phyloP scores from a whole-genome alignment of 2,329 filamentous ascomycete genomes.

The Fusarium sterilihyphosum region DNA sequence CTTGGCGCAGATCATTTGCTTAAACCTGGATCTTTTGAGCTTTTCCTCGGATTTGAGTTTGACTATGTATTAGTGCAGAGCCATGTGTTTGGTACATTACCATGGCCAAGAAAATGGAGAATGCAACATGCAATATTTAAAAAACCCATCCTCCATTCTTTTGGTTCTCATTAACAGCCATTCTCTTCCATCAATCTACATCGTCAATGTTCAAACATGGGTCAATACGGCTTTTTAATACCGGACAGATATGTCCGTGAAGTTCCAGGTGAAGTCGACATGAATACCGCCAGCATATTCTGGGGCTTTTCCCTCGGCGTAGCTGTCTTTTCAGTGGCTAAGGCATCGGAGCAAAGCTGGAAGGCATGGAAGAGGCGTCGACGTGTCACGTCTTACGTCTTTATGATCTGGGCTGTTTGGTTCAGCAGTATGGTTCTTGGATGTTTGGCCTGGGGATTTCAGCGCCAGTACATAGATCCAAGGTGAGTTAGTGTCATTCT shows the following conservation, averaged over 20 bases:
- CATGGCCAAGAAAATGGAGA: not conserved
- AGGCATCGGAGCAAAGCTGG: slow-evolving; percentile 23
- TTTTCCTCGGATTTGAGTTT: not conserved
- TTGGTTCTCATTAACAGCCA: too few relatives aligned
- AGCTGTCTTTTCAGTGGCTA: slow-evolving; percentile 21
- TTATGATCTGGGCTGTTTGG: slow-evolving; percentile 41
- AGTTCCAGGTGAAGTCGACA: slow-evolving; percentile 29
- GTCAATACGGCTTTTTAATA: slow-evolving; percentile 37
- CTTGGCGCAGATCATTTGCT: not conserved
- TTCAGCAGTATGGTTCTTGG: slow-evolving; percentile 37
- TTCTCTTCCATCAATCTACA: too few relatives aligned
- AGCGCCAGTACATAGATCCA: slow-evolving; percentile 37
- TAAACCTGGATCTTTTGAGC: not conserved
- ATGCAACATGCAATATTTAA: not conserved
- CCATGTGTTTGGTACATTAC: not conserved
- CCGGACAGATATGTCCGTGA: slow-evolving; percentile 38
- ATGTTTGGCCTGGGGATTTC: slow-evolving; percentile 35
- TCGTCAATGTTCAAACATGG: not conserved
- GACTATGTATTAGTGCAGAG: not conserved
- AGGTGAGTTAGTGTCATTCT: slow-evolving; percentile 17
- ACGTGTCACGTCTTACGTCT: slow-evolving; percentile 25
- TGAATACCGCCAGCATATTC: slow-evolving; percentile 40
- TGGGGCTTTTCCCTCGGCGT: slow-evolving; percentile 39
- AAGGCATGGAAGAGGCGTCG: slow-evolving; percentile 23
- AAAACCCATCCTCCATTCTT: too few relatives aligned